Percentiles rank a stretch among this genome's conserved stretches.
Conservation (phyloP, 352 stramenopile species). For the Globisporangium irregulare region DNA sequence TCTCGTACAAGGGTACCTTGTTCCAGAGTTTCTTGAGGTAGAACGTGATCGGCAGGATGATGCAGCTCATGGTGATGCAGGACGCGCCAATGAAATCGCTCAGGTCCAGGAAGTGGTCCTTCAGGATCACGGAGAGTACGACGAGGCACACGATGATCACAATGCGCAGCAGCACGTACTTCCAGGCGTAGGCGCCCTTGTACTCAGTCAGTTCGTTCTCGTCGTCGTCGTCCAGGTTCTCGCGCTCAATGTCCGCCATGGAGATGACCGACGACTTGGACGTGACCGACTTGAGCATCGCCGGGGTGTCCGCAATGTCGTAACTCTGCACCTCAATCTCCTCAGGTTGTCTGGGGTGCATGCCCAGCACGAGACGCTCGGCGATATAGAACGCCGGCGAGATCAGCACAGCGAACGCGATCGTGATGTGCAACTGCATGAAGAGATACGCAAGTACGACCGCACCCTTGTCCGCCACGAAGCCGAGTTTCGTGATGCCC, state of each 20-base stretch:
- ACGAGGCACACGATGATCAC: conserved; percentile 9
- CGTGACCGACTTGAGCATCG: no score
- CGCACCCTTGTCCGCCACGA: neutral
- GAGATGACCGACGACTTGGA: no score
- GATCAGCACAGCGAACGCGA: neutral
- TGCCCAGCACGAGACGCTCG: no score
- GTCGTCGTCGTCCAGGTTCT: no score
- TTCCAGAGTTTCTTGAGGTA: conserved; percentile 33
- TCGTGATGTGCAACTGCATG: neutral
- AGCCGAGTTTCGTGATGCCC: conserved; percentile 4
- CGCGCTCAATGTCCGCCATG: no score
- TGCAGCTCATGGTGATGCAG: neutral
- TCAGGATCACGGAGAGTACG: conserved; percentile 14
- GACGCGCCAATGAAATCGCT: conserved; percentile 32
- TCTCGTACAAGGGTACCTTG: conserved; percentile 72
- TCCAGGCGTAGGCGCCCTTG: no score
- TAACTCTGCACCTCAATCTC: no score
- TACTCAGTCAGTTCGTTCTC: no score
- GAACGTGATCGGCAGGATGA: neutral
- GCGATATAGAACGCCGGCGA: neutral
- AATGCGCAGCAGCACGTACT: neutral
- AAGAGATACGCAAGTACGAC: conserved; percentile 7
- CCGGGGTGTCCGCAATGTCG: no score
- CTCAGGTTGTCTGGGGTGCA: no score
- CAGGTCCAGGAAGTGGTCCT: conserved; percentile 30